Evolutionary conservation across 768 basidiomycete genomes (phyloP), one percentile per base, ranked within the genome.

Genomic region (Chiua virens): DNA sequence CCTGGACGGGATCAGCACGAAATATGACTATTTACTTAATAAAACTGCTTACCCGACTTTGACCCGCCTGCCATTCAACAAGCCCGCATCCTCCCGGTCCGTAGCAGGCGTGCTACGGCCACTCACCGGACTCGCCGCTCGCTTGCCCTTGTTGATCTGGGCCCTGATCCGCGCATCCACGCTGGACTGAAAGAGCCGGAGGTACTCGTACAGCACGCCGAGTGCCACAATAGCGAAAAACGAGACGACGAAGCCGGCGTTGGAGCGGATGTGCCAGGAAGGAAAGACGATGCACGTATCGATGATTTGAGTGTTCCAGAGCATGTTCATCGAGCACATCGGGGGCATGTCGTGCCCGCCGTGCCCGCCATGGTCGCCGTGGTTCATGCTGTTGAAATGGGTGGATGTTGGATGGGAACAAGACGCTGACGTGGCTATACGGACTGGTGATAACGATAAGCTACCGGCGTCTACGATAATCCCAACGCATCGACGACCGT

Each of bases 241-340:
- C 22, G 89, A 90, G 53, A 85, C 55, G 54, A 83, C 54, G 65
- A 94, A 90, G 22, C 72, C 67, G 51, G 73, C 55, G 44, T 65
- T 71, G 21, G 84, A 78, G 53, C 62, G 71, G 59, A 93, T 81
- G 72, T 91, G 89, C 88, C 90, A 93, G 54, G 78, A 75, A 14
- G 64, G 71, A 73, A 92, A 91, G 71, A 93, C 85, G 70, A 92
- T 76, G 72, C 89, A 92, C 40, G 89, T 89, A 71, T 89, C 76
- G 65, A 83, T 69, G 59, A 89, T 79, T 49, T 91, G 81, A 35
- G 87, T 87, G 71, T 91, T 91, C 87, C 89, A 92, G 60, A 92
- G 81, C 90, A 92, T 92, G 68, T 89, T 73, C 83, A 88, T 86
- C 8, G 80, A 71, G 66, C 90, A 92, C 57, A 58, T 75, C 0